Evolutionary conservation across 768 basidiomycete genomes (phyloP).

Genomic region (Suillus occidentalis): DNA sequence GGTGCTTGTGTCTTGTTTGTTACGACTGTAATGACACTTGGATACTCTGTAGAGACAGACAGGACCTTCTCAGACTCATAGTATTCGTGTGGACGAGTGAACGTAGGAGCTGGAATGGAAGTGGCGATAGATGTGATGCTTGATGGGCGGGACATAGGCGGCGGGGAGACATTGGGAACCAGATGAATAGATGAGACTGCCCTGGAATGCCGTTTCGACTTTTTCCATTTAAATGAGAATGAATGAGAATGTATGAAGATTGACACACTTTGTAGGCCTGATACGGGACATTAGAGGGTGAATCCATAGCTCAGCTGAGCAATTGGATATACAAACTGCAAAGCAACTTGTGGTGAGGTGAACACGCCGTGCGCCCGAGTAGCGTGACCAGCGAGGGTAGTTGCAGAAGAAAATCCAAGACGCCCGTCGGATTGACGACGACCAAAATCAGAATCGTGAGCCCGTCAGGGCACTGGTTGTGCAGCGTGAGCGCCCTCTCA

Average conservation of each 20-base stretch:
- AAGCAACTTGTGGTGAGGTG: neutral
- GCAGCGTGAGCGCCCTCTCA: constrained; percentile 1
- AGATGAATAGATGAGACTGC: constrained; percentile 32
- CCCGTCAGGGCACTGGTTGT: constrained; percentile 6
- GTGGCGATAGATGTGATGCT: constrained; percentile 16
- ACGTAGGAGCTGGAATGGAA: neutral
- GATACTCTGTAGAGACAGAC: constrained; percentile 11
- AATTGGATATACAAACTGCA: constrained; percentile 1
- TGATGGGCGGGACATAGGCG: constrained; percentile 20
- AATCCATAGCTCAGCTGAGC: constrained; percentile 12
- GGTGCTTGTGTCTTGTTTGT: constrained; percentile 9
- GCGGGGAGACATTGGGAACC: constrained; percentile 25
- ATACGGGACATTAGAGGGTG: constrained; percentile 41
- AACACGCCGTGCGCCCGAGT: neutral
- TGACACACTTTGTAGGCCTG: constrained; percentile 46
- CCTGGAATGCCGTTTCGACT: constrained; percentile 52
- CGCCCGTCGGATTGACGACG: neutral
- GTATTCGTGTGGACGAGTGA: constrained; percentile 9
- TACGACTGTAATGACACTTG: constrained; percentile 9
- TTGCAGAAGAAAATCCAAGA: neutral
- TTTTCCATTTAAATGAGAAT: constrained; percentile 7
- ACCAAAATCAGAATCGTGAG: constrained; percentile 4
- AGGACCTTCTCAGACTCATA: constrained; percentile 23
- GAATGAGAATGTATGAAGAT: neutral
- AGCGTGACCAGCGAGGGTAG: neutral